Base-by-base conservation (phyloP, 768 basidiomycete genomes). In the Termitomyces eurrhizus region DNA sequence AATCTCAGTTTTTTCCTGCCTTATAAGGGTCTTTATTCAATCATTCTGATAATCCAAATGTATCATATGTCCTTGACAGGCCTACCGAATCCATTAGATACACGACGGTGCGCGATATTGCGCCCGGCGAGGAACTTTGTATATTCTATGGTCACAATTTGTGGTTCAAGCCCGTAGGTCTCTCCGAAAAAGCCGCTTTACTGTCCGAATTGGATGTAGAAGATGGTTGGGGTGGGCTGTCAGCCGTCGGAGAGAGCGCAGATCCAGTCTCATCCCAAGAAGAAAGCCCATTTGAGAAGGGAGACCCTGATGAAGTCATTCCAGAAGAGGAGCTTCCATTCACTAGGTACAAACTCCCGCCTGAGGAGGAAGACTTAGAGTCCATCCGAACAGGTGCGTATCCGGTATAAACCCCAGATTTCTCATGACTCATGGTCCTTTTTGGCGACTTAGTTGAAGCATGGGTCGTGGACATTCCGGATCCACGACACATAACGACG, bases 11-110 rank as follows among this genome's bases (percentile, higher is more conserved):
- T 26, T 24, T 9, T 16, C 55, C 7, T 36, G 18, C 36, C 13
- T 33, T 41, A 11, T 32, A 55, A 92, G 92, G 92, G 5, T 93
- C 91, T 2, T 67, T 94, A 11, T 92, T 94, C 74, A 94, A 93
- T 69, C 91, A 92, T 72, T 85, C 86, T 0, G 75, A 81, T 32
- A 59, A 67, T 4, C 91, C 90, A 7, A 93, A 93, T 70, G 81
- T 92, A 18, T 83, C 86, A 0, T 92, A 84, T 71, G 73, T 74
- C 0, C 69, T 88, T 16, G 84, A 91, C 61, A 61, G 72, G 0
- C 61, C 70, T 0, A 80, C 76, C 0, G 83, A 88, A 60, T 82
- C 84, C 9, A 90, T 93, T 62, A 76, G 75, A 59, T 93, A 87
- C 66, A 79, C 75, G 1, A 84, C 90, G 0, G 72, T 75, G 6